A percentile compares a stretch with the other conserved stretches of the same genome.
These are phyloP conservation scores for Suillus clintonianus DNA, from an alignment of 768 basidiomycete species.

Conservation along the genomic window DNA sequence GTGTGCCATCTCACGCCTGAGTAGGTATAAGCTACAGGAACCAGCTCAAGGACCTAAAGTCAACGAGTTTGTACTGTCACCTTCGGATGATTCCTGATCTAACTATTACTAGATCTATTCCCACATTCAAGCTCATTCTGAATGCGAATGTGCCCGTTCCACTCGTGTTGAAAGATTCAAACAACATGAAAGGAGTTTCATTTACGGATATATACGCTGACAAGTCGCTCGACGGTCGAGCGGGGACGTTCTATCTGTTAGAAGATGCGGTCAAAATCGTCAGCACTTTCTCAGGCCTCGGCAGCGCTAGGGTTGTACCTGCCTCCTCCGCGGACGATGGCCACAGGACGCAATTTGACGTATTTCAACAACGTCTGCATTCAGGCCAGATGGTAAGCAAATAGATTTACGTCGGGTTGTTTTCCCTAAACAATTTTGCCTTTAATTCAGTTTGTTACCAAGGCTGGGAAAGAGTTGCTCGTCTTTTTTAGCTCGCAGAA, in stretches of 20 bases:
- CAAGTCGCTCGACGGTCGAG: slow-evolving; percentile 40
- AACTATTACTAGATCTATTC: slow-evolving; percentile 18
- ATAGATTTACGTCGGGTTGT: not conserved
- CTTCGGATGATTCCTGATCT: not conserved
- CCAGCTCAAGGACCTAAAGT: not conserved
- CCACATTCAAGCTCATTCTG: slow-evolving; percentile 50
- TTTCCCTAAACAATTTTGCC: slow-evolving; percentile 1
- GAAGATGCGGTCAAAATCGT: slow-evolving; percentile 51
- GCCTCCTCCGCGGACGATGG: slow-evolving; percentile 40
- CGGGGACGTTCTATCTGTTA: slow-evolving; percentile 62
- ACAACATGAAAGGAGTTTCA: slow-evolving; percentile 30
- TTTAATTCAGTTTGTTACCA: slow-evolving; percentile 54
- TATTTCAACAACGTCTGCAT: slow-evolving; percentile 51
- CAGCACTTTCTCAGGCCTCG: slow-evolving; percentile 51
- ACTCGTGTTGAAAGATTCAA: slow-evolving; percentile 44
- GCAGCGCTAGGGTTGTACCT: slow-evolving; percentile 48
- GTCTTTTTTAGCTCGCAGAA: slow-evolving; percentile 62
- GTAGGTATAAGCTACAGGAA: slow-evolving; percentile 2
- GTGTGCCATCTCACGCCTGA: not conserved
- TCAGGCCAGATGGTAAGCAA: slow-evolving; percentile 54
- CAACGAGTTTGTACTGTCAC: slow-evolving; percentile 22
- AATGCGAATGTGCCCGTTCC: slow-evolving; percentile 54
- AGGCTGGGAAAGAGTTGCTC: slow-evolving; percentile 52
- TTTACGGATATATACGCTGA: slow-evolving; percentile 42
- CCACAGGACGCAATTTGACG: slow-evolving; percentile 48